Evolutionary conservation across 2,329 filamentous ascomycete genomes (phyloP), one percentile per base, ranked within the genome.

Genomic region (Onygenales sp.): DNA sequence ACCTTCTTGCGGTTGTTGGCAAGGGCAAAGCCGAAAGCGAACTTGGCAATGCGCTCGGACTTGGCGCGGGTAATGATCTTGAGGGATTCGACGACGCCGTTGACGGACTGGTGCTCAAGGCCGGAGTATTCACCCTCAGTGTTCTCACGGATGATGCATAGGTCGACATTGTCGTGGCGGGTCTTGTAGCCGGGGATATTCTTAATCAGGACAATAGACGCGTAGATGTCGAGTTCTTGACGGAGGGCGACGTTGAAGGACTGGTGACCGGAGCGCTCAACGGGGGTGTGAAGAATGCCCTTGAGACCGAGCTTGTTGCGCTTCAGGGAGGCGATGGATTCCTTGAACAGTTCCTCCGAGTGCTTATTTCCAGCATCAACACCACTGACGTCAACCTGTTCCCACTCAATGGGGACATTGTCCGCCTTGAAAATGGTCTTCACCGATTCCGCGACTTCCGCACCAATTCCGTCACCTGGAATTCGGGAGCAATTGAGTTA

Each of bases 401-500:
- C 93, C 92, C 93, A 97, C 76, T 96, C 90, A 66, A 98, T 85
- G 67, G 93, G 93, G 52, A 96, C 92, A 71, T 95, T 97, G 80
- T 97, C 92, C 71, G 92, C 91, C 84, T 96, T 97, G 86, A 97
- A 97, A 74, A 98, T 87, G 63, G 92, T 94, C 85, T 96, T 95
- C 73, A 98, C 92, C 59, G 89, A 93, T 77, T 97, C 91, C 66
- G 92, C 90, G 58, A 97, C 91, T 78, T 98, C 93, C 73, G 89
- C 88, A 74, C 93, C 93, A 71, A 98, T 95, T 79, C 93, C 93
- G 68, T 98, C 93, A 77, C 83, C 82, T 84, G 61, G 6, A 40
- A 14, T 52, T 37, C 31, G 33, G 13, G n/a, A 46, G 42, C 17
- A 45, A 40, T 21, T 39, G 14, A 21, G 40, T 51, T 43, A 51